These are phyloP conservation scores for Microascus cirrosus DNA, from an alignment of 2,329 filamentous ascomycete genomes.

Conservation along the genomic window DNA sequence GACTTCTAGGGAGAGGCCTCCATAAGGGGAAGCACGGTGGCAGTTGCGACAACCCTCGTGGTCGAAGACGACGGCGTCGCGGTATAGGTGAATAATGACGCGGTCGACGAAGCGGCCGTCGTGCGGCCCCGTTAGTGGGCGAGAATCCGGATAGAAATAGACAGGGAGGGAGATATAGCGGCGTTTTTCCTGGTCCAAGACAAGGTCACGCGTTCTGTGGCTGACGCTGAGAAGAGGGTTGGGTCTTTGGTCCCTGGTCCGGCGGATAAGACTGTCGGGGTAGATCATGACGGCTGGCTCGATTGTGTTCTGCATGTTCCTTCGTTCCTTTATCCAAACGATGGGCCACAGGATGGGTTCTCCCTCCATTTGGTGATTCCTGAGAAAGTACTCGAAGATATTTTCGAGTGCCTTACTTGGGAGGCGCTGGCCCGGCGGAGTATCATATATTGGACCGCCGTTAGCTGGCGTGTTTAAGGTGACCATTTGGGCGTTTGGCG, in stretches of 20 bases:
- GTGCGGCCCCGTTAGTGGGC: neutral
- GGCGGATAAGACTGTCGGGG: neutral
- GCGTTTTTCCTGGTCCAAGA: neutral
- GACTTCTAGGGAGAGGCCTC: neutral
- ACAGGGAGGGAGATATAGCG: neutral
- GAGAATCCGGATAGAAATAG: neutral
- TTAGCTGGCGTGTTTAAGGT: neutral
- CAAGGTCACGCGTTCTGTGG: neutral
- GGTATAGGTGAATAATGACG: neutral
- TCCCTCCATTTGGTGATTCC: neutral
- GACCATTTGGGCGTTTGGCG: neutral
- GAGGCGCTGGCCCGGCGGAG: neutral
- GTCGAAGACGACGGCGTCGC: neutral
- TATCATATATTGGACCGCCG: neutral
- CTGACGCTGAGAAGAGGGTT: neutral
- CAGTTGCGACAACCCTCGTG: no score
- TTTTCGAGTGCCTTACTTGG: neutral
- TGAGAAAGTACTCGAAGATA: neutral
- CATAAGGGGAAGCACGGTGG: no score
- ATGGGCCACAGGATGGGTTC: neutral
- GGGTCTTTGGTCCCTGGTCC: neutral
- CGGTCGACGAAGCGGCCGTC: neutral
- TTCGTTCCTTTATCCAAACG: neutral
- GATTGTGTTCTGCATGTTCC: neutral
- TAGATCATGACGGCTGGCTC: neutral